Base-by-base conservation (phyloP, 495 filamentous ascomycete genomes). In the Neurospora terricola region DNA sequence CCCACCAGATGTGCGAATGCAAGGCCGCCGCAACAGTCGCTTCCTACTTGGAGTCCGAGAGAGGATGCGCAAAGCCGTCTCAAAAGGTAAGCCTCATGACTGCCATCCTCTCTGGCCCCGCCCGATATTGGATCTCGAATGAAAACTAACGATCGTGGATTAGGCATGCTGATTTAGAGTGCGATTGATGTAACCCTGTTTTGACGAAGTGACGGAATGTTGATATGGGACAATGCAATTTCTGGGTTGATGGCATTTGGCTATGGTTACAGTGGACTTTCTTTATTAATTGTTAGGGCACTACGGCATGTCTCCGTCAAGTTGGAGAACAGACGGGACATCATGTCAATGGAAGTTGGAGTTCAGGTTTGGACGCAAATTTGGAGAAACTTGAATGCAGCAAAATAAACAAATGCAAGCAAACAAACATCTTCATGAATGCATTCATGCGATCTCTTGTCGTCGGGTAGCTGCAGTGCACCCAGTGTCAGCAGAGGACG, bases 1-100 rank as follows among this genome's bases (percentile, higher is more conserved):
- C 30, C 21, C 36, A 39, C 14, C 27, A 77, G 75, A 40, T 77
- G 43, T 75, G 75, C 68, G 69, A 73, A 37, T 77, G 75, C 66
- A 72, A 73, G 45, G 72, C 38, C 14, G 62, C 75, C 12, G 71
- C 72, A 23, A 10, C 18, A 9, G 69, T 75, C 23, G 75, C 71
- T 11, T 72, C 73, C 72, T 77, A 73, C 43, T 70, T 71, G 30
- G 70, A 72, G 18, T 75, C 75, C 7, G 38, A 75, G n/a, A 43
- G 70, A 27, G 75, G 75, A 21, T 77, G 73, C 39, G 69, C 75
- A 21, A 72, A 45, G 69, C 75, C 75, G 5, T 71, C 54, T 23
- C 42, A 42, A 18, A 73, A 72, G 62, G 75, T 77, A 23, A 73
- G 70, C 40, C 68, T 36, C 27, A 72, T 14, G 34, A 18, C 6